Evolutionary conservation across 768 basidiomycete species (phyloP).

Genomic region (Macrolepiota dolichaula): DNA sequence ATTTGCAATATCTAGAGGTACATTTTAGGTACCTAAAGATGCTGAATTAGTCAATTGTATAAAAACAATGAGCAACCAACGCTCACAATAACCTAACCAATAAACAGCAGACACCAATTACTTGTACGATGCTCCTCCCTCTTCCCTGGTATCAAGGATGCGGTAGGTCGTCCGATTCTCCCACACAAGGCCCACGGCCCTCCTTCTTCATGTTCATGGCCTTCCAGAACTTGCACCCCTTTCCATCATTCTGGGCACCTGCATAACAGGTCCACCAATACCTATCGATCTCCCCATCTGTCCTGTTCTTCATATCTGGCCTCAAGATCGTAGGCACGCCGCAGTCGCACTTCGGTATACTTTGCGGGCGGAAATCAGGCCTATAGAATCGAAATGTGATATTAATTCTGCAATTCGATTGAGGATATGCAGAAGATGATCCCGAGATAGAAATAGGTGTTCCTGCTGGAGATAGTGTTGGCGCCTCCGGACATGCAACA

Average conservation of each 20-base stretch:
- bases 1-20: not conserved
- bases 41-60: not conserved
- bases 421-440: constrained; percentile 9
- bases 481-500: constrained; percentile 29
- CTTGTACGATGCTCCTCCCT: not conserved
- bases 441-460: not conserved
- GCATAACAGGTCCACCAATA: constrained; percentile 87
- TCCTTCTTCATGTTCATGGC: constrained; percentile 68
- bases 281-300: constrained; percentile 46
- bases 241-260: constrained; percentile 80
- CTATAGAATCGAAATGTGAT: constrained; percentile 86
- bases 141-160: not conserved
- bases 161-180: constrained; percentile 9
- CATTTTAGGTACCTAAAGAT: not conserved
- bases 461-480: not conserved
- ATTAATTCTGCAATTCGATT: constrained; percentile 73
- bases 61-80: not conserved
- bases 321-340: constrained; percentile 66
- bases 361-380: constrained; percentile 69
- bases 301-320: constrained; percentile 76
- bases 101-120: not conserved
- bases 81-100: not conserved
- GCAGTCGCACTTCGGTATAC: constrained; percentile 72
- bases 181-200: constrained; percentile 50
- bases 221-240: constrained; percentile 75